Conservation (phyloP, 257 asterid genomes). For the Solanum dulcamara region DNA sequence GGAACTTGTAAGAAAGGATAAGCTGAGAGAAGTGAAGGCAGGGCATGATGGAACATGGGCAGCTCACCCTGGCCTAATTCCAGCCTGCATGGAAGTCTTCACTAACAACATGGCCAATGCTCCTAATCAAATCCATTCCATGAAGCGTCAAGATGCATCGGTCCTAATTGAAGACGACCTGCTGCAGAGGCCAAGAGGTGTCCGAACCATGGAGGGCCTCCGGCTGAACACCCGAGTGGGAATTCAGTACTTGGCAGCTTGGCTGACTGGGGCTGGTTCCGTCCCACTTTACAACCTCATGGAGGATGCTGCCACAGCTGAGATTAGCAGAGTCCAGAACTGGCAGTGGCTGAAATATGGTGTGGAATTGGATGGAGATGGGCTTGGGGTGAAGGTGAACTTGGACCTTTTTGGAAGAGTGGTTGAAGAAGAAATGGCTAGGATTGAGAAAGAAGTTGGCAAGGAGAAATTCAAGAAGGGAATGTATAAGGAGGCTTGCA, state of each 20-base stretch:
- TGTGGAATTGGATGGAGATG: slow-evolving; percentile 78
- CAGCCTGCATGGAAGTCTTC: slow-evolving; percentile 56
- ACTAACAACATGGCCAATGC: slow-evolving; percentile 37
- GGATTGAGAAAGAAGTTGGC: slow-evolving; percentile 80
- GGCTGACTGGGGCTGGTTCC: slow-evolving; percentile 83
- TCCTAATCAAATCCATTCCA: slow-evolving; percentile 56
- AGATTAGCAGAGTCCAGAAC: slow-evolving; percentile 92
- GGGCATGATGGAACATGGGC: slow-evolving; percentile 99
- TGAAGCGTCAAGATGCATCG: slow-evolving; percentile 53
- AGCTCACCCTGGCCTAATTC: slow-evolving; percentile 96
- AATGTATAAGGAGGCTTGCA: slow-evolving; percentile 72
- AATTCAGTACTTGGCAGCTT: slow-evolving; percentile 80
- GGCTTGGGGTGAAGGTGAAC: slow-evolving; percentile 62
- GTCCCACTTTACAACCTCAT: slow-evolving; percentile 94
- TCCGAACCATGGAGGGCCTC: slow-evolving; percentile 82
- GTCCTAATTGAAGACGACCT: slow-evolving; percentile 51
- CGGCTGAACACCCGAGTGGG: slow-evolving; percentile 88
- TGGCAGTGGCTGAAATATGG: slow-evolving; percentile 92
- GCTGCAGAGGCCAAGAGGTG: slow-evolving; percentile 61
- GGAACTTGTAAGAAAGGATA: slow-evolving; percentile 72
- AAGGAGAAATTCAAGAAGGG: slow-evolving; percentile 63
- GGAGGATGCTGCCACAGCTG: slow-evolving; percentile 99
- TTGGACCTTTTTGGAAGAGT: slow-evolving; percentile 69
- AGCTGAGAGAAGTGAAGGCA: slow-evolving; percentile 68
- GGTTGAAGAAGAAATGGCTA: slow-evolving; percentile 84